These are phyloP conservation scores for Tulasnella sp. DNA, from an alignment of 768 basidiomycete genomes.

Conservation along the genomic window DNA sequence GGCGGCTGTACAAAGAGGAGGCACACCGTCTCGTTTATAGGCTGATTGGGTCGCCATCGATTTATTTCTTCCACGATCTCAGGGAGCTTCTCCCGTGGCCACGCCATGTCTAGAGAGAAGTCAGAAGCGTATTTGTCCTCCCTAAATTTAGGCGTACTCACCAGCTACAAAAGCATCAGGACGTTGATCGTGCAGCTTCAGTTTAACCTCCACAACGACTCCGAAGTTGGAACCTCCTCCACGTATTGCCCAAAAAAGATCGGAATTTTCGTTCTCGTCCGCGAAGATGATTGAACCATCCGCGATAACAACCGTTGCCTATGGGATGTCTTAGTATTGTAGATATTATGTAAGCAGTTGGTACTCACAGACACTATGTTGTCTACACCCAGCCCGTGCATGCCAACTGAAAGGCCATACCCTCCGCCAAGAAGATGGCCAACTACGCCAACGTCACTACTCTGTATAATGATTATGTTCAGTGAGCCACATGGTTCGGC, in stretches of 20 bases:
- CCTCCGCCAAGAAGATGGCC: constrained; percentile 19
- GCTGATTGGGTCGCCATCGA: not conserved
- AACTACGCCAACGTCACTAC: not conserved
- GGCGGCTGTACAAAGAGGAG: not conserved
- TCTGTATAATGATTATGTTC: not conserved
- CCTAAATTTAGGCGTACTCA: not conserved
- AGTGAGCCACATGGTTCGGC: not conserved
- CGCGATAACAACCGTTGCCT: constrained; percentile 15
- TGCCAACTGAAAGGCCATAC: constrained; percentile 19
- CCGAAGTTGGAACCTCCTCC: constrained; percentile 17
- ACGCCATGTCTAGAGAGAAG: not conserved
- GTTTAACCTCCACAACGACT: constrained; percentile 2
- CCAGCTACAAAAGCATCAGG: not conserved
- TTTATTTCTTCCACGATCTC: not conserved
- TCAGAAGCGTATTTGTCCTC: constrained; percentile 6
- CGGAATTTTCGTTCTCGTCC: not conserved
- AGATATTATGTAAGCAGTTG: not conserved
- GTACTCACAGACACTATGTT: constrained; percentile 17
- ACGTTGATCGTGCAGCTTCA: constrained; percentile 6
- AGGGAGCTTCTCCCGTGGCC: constrained; percentile 2
- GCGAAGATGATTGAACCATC: constrained; percentile 4
- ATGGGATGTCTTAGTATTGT: not conserved
- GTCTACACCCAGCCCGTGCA: constrained; percentile 20
- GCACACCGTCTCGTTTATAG: not conserved
- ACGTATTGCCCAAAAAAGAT: constrained; percentile 18